phyloP scores from a whole-genome alignment of 2,329 filamentous ascomycete species.

The Macroventuria anomochaeta region DNA sequence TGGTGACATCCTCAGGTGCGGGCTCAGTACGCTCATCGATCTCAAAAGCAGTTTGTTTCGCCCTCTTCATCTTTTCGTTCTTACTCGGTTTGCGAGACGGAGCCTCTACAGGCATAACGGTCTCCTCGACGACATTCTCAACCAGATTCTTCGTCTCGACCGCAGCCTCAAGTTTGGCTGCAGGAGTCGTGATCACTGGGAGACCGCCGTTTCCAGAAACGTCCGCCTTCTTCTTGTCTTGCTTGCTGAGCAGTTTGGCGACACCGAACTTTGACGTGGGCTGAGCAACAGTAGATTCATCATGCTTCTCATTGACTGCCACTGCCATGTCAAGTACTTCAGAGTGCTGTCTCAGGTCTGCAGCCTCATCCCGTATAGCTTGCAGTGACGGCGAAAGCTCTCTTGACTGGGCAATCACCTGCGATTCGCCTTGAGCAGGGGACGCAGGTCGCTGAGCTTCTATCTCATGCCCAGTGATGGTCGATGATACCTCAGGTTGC shows the following conservation, averaged over 20 bases:
- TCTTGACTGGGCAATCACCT: neutral
- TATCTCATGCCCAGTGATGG: neutral
- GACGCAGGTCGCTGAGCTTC: constrained; percentile 10
- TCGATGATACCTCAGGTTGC: neutral
- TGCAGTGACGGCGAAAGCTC: constrained; percentile 35
- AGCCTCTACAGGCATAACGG: neutral
- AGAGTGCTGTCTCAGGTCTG: constrained; percentile 36
- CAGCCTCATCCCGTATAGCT: constrained; percentile 34
- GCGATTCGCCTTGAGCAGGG: neutral
- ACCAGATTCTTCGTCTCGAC: constrained; percentile 31
- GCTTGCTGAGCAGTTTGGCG: constrained; percentile 36
- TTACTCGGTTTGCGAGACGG: constrained; percentile 27
- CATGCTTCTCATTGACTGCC: constrained; percentile 14
- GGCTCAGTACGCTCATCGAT: constrained; percentile 12
- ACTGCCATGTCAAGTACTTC: constrained; percentile 35
- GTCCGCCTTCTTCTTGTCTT: constrained; percentile 39
- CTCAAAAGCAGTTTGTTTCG: constrained; percentile 14
- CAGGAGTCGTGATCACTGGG: constrained; percentile 33
- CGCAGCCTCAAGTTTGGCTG: constrained; percentile 20
- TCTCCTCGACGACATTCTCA: constrained; percentile 12
- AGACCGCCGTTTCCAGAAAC: constrained; percentile 27
- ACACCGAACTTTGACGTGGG: constrained; percentile 37
- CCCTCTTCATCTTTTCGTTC: constrained; percentile 34
- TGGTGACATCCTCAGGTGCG: neutral
- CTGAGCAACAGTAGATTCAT: constrained; percentile 19